Conservation (phyloP, 2,329 filamentous ascomycete genomes). For the Fusarium liriodendri region DNA sequence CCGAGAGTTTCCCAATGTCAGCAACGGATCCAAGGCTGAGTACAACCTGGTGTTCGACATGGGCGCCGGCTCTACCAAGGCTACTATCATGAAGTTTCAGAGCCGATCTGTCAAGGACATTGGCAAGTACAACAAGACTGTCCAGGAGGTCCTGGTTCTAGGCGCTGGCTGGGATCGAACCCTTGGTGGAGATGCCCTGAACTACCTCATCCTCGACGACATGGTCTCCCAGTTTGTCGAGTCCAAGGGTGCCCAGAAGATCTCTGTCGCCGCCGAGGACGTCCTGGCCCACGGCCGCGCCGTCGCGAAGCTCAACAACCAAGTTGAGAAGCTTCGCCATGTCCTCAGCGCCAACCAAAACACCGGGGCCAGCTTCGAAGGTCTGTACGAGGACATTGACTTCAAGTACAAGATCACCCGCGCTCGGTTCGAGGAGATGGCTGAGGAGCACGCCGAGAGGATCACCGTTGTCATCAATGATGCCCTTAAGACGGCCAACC, state of each 20-base stretch:
- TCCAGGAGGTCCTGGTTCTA: conserved; percentile 93
- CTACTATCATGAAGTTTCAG: conserved; percentile 90
- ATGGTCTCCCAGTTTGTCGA: conserved; percentile 85
- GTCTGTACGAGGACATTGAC: conserved; percentile 89
- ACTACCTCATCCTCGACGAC: conserved; percentile 87
- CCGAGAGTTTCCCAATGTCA: conserved; percentile 87
- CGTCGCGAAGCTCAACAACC: conserved; percentile 91
- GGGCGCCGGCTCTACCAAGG: conserved; percentile 94
- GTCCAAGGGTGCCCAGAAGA: conserved; percentile 74
- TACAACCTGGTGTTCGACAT: conserved; percentile 96
- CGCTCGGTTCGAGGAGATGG: conserved; percentile 82
- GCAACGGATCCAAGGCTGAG: conserved; percentile 86
- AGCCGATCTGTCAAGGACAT: conserved; percentile 89
- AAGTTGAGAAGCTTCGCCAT: conserved; percentile 87
- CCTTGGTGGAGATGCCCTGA: conserved; percentile 90
- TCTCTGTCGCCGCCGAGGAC: conserved; percentile 69
- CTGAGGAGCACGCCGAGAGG: conserved; percentile 73
- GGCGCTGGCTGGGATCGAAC: conserved; percentile 90
- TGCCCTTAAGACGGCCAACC: conserved; percentile 78
- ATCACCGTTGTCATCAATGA: conserved; percentile 77
- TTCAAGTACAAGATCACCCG: conserved; percentile 92
- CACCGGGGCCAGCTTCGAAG: conserved; percentile 84
- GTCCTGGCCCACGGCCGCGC: conserved; percentile 84
- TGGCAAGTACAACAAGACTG: conserved; percentile 93
- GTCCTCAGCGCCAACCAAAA: conserved; percentile 94